Base-by-base conservation (phyloP, 2,329 filamentous ascomycete genomes). In the Fusarium hainanense region DNA sequence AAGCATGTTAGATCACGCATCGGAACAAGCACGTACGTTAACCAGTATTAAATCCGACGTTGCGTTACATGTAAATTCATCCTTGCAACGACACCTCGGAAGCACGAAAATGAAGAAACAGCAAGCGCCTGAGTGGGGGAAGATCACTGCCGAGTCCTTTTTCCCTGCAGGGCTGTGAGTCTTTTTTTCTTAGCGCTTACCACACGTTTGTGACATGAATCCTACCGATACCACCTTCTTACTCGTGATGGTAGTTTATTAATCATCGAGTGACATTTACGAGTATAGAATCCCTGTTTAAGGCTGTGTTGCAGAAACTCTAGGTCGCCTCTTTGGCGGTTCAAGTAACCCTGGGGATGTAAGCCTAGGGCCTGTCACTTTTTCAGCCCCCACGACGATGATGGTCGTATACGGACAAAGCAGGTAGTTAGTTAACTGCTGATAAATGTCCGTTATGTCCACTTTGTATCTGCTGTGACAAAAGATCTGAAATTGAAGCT, bases 131-230 rank as follows among this genome's bases (percentile, higher is more conserved):
- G 28, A 37, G 32, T 27, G 23, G 7, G 14, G 7, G 58, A 41
- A 20, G 14, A 59, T 37, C 34, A 32, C 23, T 37, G 7, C n/a
- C 28, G 18, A 12, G 12, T n/a, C 2, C 7, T 13, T 42, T 18
- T 25, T 16, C 10, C 18, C 13, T 40, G 16, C n/a, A 61, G 43
- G 58, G 58, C 41, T 41, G 40, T 28, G 43, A 60, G 21, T 47
- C 20, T 60, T 40, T 16, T 21, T 21, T 16, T 11, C 18, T 54
- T 61, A 61, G 58, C 41, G 58, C 58, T 61, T 59, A 61, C 42
- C 21, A 6, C 7, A n/a, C 23, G n/a, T 21, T 16, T 50, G 47
- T 23, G 47, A 34, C 7, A 23, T 40, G 21, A 20, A 51, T 51
- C 48, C 48, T 51, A 20, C 32, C 4, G 18, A 18, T 37, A 37